Base-by-base conservation (phyloP, 164 flowering plant species). In the grape (Vitis vinifera) region DNA sequence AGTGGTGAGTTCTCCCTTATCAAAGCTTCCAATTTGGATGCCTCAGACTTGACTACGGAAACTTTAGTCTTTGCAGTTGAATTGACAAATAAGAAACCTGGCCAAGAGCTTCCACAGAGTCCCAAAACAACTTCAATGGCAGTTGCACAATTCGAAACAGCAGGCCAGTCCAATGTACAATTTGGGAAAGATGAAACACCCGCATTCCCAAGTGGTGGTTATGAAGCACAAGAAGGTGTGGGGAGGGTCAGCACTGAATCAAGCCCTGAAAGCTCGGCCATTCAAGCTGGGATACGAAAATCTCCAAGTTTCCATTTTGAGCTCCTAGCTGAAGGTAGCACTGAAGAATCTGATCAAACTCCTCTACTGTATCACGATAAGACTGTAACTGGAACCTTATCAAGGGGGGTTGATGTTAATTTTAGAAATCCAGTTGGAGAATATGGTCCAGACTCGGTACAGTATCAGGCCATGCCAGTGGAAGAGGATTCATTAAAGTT, bases 221-320 rank as follows among this genome's bases (percentile, higher is more conserved):
- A 8, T 59, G 72, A 69, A 47, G 71, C 62, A 50, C 59, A 55
- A 63, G 75, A 64, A 71, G 60, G 51, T 68, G 50, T 48, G 16
- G 75, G 53, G 53, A 77, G 80, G 52, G 65, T 59, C 51, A 76
- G 70, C 61, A 72, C 65, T 15, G 85, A 75, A 17, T 57, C 82
- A 23, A 74, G 52, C 67, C 58, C 76, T 62, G 71, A 79, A 16
- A 55, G 66, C 59, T 23, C 23, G 29, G 74, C 68, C 65, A 67
- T 47, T 51, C 76, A 65, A 55, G 30, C 63, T 37, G 73, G 78
- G 68, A 74, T 67, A n/a, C 67, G 69, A 65, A 81, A 79, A 68
- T 74, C 77, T 67, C 80, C 87, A 23, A 82, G 82, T 77, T 86
- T 82, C 63, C 61, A 72, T 65, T 66, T 86, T 52, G 81, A 83